Base-by-base conservation (phyloP, 1,284 basidiomycete genomes). In the Trichosporon sp. region DNA sequence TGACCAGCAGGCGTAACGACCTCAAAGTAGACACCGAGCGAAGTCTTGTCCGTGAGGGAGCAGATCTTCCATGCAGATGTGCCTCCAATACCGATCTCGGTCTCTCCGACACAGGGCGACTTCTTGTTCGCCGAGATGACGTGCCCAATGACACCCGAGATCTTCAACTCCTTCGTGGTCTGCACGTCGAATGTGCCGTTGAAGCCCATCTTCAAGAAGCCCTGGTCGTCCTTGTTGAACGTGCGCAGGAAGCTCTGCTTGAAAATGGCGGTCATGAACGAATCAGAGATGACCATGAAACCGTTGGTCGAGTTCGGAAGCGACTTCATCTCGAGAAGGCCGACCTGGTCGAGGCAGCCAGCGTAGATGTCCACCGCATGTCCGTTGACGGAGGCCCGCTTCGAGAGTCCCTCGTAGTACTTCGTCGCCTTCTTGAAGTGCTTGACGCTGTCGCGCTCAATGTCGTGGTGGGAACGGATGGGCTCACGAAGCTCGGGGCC, bases 41-140 rank as follows among this genome's bases (percentile, higher is more conserved):
- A 89, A 1, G 93, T 95, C 68, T 87, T 89, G 14, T 94, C 92
- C 1, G 88, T 92, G 70, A 99, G 85, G 61, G 88, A 86, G 82
- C 96, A 97, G 71, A 99, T 86, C 82, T 94, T 97, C 95, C 95
- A 99, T 1, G 95, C 95, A n/a, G 94, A 97, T 0, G 95, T 99
- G 77, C 95, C 92, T 27, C 95, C 95, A 69, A 99, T 96, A 78
- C 95, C 96, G 68, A 99, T 99, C 81, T 99, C 96, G 1, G 96
- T 99, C 83, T 99, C 96, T 68, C 95, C 95, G 31, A 99, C 96
- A 73, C 92, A 97, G 0, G 87, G 87, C 0, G 93, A 94, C 81
- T 99, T 99, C 82, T 98, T 98, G 73, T 91, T 94, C 49, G 92
- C 92, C 52, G 94, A 97, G 80, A 97, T 95, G 56, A 92, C 94